These are phyloP conservation scores for Alternaria atra DNA, from an alignment of 2,329 filamentous ascomycete species.

Conservation along the genomic window DNA sequence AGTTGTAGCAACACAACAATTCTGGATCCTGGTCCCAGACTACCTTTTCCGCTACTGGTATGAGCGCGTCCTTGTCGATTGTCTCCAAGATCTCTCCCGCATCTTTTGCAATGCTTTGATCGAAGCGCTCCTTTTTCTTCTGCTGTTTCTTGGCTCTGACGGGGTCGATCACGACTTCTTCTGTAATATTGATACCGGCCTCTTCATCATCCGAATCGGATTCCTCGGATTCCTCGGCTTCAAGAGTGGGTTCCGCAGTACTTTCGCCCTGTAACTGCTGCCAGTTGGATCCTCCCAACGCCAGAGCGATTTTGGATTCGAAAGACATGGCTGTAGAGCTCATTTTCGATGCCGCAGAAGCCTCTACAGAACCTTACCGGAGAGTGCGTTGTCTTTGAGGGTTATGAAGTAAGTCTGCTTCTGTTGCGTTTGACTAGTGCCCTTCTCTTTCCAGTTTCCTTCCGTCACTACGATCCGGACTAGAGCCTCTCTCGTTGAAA, in stretches of 20 bases:
- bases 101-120: conserved; percentile 19
- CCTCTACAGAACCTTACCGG: background rate
- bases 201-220: background rate
- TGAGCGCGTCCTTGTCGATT: conserved; percentile 21
- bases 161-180: conserved; percentile 1
- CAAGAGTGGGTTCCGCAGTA: background rate
- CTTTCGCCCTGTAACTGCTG: conserved; percentile 18
- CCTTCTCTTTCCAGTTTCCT: background rate
- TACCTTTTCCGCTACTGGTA: conserved; percentile 20
- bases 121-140: conserved; percentile 27
- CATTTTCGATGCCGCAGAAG: background rate
- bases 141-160: conserved; percentile 23
- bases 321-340: conserved; percentile 18
- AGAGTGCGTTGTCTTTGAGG: background rate
- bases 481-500: background rate
- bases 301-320: conserved; percentile 23
- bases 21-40: conserved; percentile 39
- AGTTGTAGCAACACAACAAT: conserved; percentile 43
- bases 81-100: conserved; percentile 29
- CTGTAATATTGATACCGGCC: background rate
- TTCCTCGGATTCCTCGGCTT: background rate
- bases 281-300: conserved; percentile 23
- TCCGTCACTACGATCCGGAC: background rate
- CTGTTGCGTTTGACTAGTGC: background rate
- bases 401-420: background rate